Evolutionary conservation across 495 filamentous ascomycete species (phyloP).

Genomic region (Tetracladium marchalianum): DNA sequence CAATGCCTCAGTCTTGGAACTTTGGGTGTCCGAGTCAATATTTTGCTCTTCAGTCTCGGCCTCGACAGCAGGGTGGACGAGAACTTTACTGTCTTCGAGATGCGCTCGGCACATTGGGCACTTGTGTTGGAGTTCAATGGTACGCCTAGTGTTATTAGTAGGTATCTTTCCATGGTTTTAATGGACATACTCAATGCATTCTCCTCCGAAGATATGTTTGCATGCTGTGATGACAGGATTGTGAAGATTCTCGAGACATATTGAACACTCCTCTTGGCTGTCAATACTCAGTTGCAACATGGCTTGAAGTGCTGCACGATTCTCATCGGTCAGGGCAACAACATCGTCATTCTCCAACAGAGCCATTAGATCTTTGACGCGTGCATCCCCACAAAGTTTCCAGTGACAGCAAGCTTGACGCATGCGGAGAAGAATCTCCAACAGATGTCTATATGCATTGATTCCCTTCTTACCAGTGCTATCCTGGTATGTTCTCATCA

Average conservation of each 20-base stretch:
- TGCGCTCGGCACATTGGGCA: conserved; percentile 83
- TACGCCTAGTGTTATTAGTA: conserved; percentile 25
- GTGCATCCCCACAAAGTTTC: conserved; percentile 59
- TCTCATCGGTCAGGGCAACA: conserved; percentile 65
- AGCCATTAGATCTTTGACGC: conserved; percentile 58
- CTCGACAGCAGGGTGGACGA: conserved; percentile 56
- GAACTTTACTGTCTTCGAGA: conserved; percentile 44
- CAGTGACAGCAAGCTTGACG: conserved; percentile 86
- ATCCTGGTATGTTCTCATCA: conserved; percentile 49
- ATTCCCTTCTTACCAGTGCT: conserved; percentile 28
- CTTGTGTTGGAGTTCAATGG: conserved; percentile 70
- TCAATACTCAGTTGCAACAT: conserved; percentile 73
- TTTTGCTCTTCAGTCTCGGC: conserved; percentile 28
- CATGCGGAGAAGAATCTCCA: conserved; percentile 77
- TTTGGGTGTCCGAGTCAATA: conserved; percentile 49
- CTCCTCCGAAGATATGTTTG: conserved; percentile 69
- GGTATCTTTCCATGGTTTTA: no score
- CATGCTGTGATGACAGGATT: conserved; percentile 81
- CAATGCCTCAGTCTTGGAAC: conserved; percentile 78
- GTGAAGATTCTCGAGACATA: conserved; percentile 69
- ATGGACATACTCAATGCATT: conserved; percentile 49
- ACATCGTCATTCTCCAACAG: conserved; percentile 55
- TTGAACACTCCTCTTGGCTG: conserved; percentile 70
- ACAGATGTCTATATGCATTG: conserved; percentile 52
- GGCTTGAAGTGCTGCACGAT: conserved; percentile 61